phyloP scores from a whole-genome alignment of 768 basidiomycete species.

The Lactarius pseudohatsudake region DNA sequence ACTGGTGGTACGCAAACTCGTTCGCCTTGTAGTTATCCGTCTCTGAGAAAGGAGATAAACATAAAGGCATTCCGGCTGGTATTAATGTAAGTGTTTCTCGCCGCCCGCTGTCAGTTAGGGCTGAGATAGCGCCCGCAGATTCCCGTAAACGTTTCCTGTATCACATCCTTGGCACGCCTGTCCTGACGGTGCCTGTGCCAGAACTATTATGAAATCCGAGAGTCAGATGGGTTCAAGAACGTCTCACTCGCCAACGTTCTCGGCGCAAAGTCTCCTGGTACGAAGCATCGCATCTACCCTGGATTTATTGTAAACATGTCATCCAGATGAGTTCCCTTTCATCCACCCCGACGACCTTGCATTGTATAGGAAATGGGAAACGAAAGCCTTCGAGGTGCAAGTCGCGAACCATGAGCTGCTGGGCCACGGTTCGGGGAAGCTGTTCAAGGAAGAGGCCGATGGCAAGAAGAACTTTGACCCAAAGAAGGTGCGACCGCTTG shows the following conservation, averaged over 20 bases:
- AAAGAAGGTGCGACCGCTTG: constrained; percentile 44
- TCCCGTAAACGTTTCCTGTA: constrained; percentile 45
- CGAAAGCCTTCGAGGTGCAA: constrained; percentile 78
- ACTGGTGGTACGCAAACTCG: constrained; percentile 61
- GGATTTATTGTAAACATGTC: background rate
- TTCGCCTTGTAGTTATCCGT: background rate
- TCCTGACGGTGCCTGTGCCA: constrained; percentile 31
- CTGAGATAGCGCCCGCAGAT: constrained; percentile 44
- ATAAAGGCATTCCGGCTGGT: constrained; percentile 75
- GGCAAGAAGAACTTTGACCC: constrained; percentile 83
- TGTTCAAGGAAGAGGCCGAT: constrained; percentile 73
- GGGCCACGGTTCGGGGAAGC: constrained; percentile 82
- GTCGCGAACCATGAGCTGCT: constrained; percentile 90
- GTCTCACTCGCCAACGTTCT: constrained; percentile 84
- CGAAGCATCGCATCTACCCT: constrained; percentile 23
- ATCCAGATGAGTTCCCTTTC: constrained; percentile 65
- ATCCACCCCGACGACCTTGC: constrained; percentile 75
- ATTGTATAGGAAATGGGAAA: constrained; percentile 77
- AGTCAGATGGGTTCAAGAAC: constrained; percentile 84
- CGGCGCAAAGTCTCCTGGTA: constrained; percentile 83
- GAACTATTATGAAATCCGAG: constrained; percentile 85
- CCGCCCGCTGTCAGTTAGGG: constrained; percentile 6
- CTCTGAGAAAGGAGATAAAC: background rate
- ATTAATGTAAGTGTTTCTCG: constrained; percentile 59
- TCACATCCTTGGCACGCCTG: background rate